Base-by-base conservation (phyloP, 2,329 filamentous ascomycete species). In the Epichloe festucae region DNA sequence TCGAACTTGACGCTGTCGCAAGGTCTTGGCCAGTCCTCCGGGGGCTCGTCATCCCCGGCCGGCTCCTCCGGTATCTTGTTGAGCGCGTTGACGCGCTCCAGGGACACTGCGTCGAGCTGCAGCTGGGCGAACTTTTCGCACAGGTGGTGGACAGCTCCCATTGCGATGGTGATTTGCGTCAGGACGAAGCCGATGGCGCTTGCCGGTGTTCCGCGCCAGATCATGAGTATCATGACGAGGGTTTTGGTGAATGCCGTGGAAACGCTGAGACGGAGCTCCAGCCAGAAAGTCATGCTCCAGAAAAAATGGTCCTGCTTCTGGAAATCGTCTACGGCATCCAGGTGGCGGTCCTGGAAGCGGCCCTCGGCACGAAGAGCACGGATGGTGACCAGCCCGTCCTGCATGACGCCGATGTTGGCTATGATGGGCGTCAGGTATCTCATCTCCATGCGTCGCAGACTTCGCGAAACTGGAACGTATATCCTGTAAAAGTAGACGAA, bases 291-390 rank as follows among this genome's bases (percentile, higher is more conserved):
- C 43, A 94, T 74, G 53, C 83, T 87, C 85, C 89, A 95, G 69
- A 94, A 95, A 69, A 95, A 95, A 65, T 96, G 90, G 60, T 96
- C 90, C 77, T 95, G 93, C 63, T 89, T 89, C 65, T 95, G 90
- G 63, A 95, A 95, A 17, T 82, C 82, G 62, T 95, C 89, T 0
- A 89, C 89, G 0, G 89, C 89, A 2, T 76, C 72, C 36, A 96
- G 84, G 49, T 94, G 87, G 48, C 83, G 78, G 55, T 82, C 78
- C 62, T 94, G 88, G 61, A 95, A 95, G 49, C 85, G 82, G 4
- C 77, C 71, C 58, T 95, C 84, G 1, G 85, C 88, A 47, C 78
- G 81, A 63, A 94, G 91, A 0, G 90, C 89, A 43, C 88, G 81
- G 21, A 96, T 89, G 0, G 90, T 95, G 0, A 87, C 89, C 8